A percentile compares a stretch with the other conserved stretches of the same genome.
Conservation (phyloP, 176 grass and related monocot genomes). For the Phyllostachys edulis region DNA sequence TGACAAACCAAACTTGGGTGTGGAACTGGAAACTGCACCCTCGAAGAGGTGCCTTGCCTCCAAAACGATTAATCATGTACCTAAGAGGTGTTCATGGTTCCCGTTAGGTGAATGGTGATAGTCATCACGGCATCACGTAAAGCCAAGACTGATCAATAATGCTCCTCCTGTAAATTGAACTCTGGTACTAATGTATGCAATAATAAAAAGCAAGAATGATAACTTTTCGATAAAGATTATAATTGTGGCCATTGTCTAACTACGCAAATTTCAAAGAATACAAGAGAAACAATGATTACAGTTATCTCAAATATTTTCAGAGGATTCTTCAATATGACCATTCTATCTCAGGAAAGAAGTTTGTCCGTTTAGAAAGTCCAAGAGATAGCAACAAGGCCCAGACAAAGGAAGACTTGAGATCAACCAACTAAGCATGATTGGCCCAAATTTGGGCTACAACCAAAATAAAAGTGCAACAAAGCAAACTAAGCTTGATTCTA, state of each 20-base stretch:
- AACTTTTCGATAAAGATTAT: background rate
- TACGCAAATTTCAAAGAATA: background rate
- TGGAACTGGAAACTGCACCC: background rate
- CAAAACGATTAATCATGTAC: background rate
- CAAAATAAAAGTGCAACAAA: background rate
- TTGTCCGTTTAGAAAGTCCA: background rate
- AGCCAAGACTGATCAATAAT: background rate
- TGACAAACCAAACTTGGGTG: background rate
- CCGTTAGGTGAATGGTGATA: background rate
- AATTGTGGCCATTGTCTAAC: background rate
- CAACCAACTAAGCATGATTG: background rate
- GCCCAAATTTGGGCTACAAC: background rate
- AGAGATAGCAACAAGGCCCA: background rate
- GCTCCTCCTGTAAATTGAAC: background rate
- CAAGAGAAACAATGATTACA: background rate
- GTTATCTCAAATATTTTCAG: background rate
- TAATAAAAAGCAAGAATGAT: background rate
- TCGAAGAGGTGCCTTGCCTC: background rate
- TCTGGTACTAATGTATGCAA: background rate
- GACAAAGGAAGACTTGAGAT: background rate
- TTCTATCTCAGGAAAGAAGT: background rate
- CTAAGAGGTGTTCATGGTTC: background rate
- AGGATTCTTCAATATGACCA: background rate
- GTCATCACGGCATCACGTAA: background rate
- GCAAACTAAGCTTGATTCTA: background rate